A percentile compares a stretch with the other conserved stretches of the same genome.
Evolutionary conservation across 2,329 filamentous ascomycete species (phyloP).

Genomic region (Sarocladium oryzae): DNA sequence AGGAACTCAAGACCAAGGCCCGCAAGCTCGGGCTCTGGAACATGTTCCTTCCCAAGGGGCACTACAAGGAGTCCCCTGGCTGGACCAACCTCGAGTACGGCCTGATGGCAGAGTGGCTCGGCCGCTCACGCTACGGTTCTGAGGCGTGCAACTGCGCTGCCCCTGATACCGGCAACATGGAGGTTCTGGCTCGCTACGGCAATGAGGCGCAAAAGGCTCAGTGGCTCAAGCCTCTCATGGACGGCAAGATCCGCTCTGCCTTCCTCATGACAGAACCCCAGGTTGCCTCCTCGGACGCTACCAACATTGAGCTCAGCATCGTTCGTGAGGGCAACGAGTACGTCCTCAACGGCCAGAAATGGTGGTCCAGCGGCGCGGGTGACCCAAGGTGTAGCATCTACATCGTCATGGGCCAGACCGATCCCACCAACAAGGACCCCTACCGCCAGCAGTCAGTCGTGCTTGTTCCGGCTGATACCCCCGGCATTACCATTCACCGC

Average conservation of each 20-base stretch:
- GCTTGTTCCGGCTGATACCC: constrained; percentile 72
- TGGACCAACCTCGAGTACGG: constrained; percentile 96
- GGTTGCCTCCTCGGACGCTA: constrained; percentile 83
- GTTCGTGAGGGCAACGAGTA: constrained; percentile 78
- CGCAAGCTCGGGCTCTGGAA: constrained; percentile 88
- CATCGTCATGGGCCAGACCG: constrained; percentile 93
- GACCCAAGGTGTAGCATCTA: constrained; percentile 90
- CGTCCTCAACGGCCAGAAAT: constrained; percentile 94
- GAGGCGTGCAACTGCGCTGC: constrained; percentile 88
- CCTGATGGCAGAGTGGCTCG: constrained; percentile 92
- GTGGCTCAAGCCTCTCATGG: constrained; percentile 76
- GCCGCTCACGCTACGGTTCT: constrained; percentile 75
- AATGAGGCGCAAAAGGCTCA: constrained; percentile 76
- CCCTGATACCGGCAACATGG: constrained; percentile 93
- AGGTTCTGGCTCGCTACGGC: constrained; percentile 87
- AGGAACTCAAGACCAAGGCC: constrained; percentile 83
- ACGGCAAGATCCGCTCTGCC: constrained; percentile 79
- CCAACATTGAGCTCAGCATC: constrained; percentile 84
- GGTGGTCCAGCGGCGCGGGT: constrained; percentile 96
- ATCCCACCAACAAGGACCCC: constrained; percentile 64
- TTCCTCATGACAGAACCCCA: constrained; percentile 94
- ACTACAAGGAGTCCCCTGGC: constrained; percentile 92
- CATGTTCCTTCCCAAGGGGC: constrained; percentile 91
- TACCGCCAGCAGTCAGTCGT: constrained; percentile 94
- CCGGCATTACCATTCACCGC: constrained; percentile 85